A percentile compares a stretch with the other conserved stretches of the same genome.
Evolutionary conservation across 2,329 filamentous ascomycete genomes (phyloP).

Genomic region (Xylariaceae sp.): DNA sequence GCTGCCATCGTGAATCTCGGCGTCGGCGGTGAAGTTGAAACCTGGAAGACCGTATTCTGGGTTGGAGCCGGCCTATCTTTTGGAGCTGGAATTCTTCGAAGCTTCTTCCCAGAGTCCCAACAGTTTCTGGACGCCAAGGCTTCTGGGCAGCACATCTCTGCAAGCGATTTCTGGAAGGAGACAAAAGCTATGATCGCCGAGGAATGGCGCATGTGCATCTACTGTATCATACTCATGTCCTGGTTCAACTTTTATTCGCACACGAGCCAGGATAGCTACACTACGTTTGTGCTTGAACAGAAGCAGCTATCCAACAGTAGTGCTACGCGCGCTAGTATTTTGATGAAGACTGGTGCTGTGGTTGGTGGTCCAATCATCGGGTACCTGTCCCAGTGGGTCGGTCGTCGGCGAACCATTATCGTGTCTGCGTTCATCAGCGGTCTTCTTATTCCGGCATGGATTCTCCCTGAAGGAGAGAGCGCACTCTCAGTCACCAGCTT

Average conservation of each 20-base stretch:
- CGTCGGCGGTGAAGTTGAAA: conserved; percentile 66
- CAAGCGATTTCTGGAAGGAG: conserved; percentile 69
- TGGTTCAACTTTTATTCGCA: conserved; percentile 80
- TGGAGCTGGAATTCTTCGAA: conserved; percentile 69
- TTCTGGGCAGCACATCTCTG: conserved; percentile 56
- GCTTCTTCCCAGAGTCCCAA: conserved; percentile 74
- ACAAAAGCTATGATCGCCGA: conserved; percentile 69
- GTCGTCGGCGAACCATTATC: conserved; percentile 73
- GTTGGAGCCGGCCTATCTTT: conserved; percentile 72
- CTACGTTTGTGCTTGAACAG: conserved; percentile 77
- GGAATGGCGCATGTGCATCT: conserved; percentile 80
- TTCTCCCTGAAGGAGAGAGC: conserved; percentile 65
- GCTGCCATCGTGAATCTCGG: conserved; percentile 78
- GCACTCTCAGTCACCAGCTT: conserved; percentile 69
- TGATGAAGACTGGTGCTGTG: conserved; percentile 81
- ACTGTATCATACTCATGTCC: conserved; percentile 80
- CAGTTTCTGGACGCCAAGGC: conserved; percentile 76
- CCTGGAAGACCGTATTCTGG: conserved; percentile 81
- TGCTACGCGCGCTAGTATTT: conserved; percentile 75
- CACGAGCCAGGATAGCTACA: conserved; percentile 81
- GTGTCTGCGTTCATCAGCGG: conserved; percentile 64
- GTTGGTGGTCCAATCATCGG: conserved; percentile 76
- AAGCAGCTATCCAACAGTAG: conserved; percentile 70
- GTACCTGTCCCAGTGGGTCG: conserved; percentile 76
- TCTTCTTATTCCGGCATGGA: conserved; percentile 72